Base-by-base conservation (phyloP, 192 early-diverging fungal genomes). In the Dissophora globulifera region DNA sequence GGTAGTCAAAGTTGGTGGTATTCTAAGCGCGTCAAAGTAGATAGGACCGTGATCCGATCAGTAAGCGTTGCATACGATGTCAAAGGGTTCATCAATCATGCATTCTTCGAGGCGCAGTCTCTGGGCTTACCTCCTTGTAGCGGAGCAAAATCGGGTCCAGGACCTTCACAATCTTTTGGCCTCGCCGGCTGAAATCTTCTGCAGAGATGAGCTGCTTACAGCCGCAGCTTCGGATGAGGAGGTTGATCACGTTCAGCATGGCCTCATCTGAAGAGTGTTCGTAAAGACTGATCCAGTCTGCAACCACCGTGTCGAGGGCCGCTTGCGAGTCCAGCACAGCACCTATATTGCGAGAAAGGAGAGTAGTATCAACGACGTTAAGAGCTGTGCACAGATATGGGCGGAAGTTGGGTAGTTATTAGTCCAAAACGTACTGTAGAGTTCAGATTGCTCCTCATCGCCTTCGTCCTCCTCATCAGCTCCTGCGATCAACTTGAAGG, bases 201-300 rank as follows among this genome's bases (percentile, higher is more conserved):
- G 45, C 42, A 53, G 58, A 38, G 9, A 69, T 20, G 32, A 50
- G 27, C 10, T 62, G 53, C 13, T 41, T 52, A 13, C 72, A 56
- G 53, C 59, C 65, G 64, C 79, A 66, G 64, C 87, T 86, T 26
- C 85, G 79, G 55, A 91, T 82, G 30, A 92, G 62, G 58, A 95
- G 90, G 70, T 93, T 94, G 19, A 95, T 79, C 22, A 98, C 64
- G 29, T 92, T 87, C 53, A 81, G 74, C 58, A 94, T 49, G 17
- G 92, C 91, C 7, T 48, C 67, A 12, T 80, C 78, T 23, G 84
- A 58, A 19, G 87, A 78, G 9, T 79, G 78, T 33, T 83, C 69
- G 51, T 90, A 97, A 17, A 81, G 55, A 8, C 81, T 82, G 20
- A 93, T 81, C 94, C 94, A 96, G 53, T 92, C 92, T 11, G 75